phyloP scores from a whole-genome alignment of 441 rosid species.

The Syzygium malaccense region DNA sequence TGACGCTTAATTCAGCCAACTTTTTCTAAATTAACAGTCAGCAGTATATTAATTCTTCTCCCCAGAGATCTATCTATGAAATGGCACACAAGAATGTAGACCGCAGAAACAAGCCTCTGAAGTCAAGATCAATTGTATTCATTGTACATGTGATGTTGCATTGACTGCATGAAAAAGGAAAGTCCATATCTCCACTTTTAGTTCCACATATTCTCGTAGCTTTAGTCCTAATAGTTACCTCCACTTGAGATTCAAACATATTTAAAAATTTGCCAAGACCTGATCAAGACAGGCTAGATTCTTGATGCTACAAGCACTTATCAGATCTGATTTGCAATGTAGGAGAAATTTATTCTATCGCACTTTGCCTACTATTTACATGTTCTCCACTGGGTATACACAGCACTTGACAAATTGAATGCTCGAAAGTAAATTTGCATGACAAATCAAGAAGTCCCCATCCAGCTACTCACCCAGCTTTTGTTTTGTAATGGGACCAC shows the following conservation, averaged over 20 bases:
- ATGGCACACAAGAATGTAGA: not conserved
- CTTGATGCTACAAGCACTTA: not conserved
- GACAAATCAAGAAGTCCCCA: not conserved
- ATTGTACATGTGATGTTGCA: not conserved
- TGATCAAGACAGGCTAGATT: not conserved
- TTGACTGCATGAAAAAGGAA: not conserved
- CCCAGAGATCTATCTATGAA: not conserved
- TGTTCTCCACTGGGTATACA: not conserved
- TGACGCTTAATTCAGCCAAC: not conserved
- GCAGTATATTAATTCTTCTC: not conserved
- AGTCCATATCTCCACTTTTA: not conserved
- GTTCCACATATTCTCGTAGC: not conserved
- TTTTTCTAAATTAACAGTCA: not conserved
- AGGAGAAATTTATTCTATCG: not conserved
- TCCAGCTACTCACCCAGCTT: slow-evolving; percentile 65
- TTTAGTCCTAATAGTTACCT: not conserved
- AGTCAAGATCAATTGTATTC: not conserved
- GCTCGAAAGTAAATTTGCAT: not conserved
- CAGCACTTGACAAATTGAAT: not conserved
- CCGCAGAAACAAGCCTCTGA: not conserved
- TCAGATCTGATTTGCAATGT: not conserved
- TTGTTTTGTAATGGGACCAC: slow-evolving; percentile 96
- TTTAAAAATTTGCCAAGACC: not conserved
- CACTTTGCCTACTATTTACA: not conserved
- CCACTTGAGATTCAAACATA: not conserved